Conservation (phyloP, 495 filamentous ascomycete species). For the Aspergillus incahuasiensis region DNA sequence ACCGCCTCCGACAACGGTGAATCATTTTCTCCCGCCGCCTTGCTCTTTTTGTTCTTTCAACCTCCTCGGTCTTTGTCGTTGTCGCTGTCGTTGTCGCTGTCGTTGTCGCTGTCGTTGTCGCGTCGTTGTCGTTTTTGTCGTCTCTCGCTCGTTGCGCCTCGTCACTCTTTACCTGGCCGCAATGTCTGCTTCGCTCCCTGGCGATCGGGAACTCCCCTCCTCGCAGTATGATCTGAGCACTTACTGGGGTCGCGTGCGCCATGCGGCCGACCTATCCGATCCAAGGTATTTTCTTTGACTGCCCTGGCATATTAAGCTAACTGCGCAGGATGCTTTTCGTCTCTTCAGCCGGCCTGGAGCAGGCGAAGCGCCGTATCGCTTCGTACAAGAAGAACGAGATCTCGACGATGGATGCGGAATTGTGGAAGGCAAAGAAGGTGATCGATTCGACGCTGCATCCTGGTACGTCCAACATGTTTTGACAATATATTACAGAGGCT, state of each 20-base stretch:
- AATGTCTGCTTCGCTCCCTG: constrained; percentile 91
- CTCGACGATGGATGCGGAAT: constrained; percentile 74
- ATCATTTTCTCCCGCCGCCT: constrained; percentile 22
- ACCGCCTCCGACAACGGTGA: constrained; percentile 34
- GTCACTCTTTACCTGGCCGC: constrained; percentile 9
- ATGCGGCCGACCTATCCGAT: constrained; percentile 86
- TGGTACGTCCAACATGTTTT: constrained; percentile 25
- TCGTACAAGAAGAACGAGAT: constrained; percentile 78
- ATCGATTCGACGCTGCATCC: constrained; percentile 95
- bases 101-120: background rate
- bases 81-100: background rate
- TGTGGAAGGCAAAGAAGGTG: constrained; percentile 95
- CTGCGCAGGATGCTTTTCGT: constrained; percentile 70
- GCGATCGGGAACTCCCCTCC: constrained; percentile 74
- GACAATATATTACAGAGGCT: background rate
- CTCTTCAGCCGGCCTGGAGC: constrained; percentile 68
- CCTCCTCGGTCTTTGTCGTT: background rate
- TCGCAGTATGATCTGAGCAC: constrained; percentile 90
- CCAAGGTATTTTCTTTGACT: constrained; percentile 63
- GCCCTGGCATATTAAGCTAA: constrained; percentile 3
- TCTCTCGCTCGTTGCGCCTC: constrained; percentile 9
- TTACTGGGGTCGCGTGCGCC: constrained; percentile 91
- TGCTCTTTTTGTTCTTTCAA: constrained; percentile 4
- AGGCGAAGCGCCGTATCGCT: constrained; percentile 72
- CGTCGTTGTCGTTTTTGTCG: background rate